Evolutionary conservation across 2,329 filamentous ascomycete species (phyloP).

Genomic region (Pyrenophora seminiperda): DNA sequence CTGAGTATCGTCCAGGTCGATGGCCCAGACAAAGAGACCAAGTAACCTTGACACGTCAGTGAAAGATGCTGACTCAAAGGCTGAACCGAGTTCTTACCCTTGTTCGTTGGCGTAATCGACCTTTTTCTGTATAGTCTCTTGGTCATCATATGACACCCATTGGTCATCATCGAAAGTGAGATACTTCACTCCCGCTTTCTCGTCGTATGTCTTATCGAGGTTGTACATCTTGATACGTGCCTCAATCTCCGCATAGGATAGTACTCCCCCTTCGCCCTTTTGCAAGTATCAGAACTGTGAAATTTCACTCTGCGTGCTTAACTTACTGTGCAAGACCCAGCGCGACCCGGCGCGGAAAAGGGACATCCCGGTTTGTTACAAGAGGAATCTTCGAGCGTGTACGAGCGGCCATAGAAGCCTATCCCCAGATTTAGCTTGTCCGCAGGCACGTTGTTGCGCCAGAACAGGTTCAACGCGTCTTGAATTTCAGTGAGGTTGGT

Average conservation of each 20-base stretch:
- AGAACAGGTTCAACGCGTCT: conserved; percentile 50
- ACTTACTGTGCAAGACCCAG: background rate
- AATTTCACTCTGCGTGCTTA: background rate
- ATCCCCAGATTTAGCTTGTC: conserved; percentile 50
- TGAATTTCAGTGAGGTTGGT: conserved; percentile 57
- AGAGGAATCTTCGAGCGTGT: conserved; percentile 20
- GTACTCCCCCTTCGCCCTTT: background rate
- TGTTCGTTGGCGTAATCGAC: conserved; percentile 50
- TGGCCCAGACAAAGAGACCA: background rate
- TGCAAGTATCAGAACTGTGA: too few species aligned
- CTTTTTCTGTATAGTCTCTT: conserved; percentile 53
- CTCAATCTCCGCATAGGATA: conserved; percentile 1
- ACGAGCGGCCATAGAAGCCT: conserved; percentile 49
- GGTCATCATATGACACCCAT: conserved; percentile 36
- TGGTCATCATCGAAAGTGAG: conserved; percentile 30
- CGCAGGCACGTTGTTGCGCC: conserved; percentile 51
- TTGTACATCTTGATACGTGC: background rate
- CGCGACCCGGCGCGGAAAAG: background rate
- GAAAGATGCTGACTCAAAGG: background rate
- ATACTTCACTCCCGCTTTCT: conserved; percentile 1
- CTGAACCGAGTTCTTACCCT: background rate
- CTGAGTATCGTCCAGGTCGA: background rate
- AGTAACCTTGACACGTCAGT: background rate
- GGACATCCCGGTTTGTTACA: conserved; percentile 13
- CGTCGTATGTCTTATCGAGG: background rate